Conservation (phyloP, 2,329 filamentous ascomycete genomes). For the Colletotrichum scovillei region DNA sequence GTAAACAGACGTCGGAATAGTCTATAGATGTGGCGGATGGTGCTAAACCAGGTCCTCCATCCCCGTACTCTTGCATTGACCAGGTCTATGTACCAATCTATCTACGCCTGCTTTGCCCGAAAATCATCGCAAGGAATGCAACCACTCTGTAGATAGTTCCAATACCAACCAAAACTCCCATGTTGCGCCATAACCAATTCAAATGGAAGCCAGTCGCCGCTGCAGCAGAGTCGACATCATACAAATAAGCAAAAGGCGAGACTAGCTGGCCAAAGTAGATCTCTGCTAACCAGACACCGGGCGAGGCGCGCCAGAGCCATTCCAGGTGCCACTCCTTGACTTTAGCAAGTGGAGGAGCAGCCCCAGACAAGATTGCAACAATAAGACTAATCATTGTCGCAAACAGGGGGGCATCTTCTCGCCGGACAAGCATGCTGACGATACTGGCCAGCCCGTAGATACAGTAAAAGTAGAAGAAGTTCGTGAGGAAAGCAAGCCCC, state of each 20-base stretch:
- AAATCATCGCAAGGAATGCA: constrained; percentile 54
- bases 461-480: constrained; percentile 67
- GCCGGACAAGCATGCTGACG: constrained; percentile 63
- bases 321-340: constrained; percentile 64
- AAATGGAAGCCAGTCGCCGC: constrained; percentile 57
- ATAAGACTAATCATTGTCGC: constrained; percentile 66
- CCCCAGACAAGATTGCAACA: constrained; percentile 64
- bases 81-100: constrained; percentile 2
- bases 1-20: no score
- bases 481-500: constrained; percentile 58
- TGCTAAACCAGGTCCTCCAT: no score
- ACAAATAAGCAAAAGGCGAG: constrained; percentile 60
- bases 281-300: constrained; percentile 67
- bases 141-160: constrained; percentile 57
- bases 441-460: constrained; percentile 66
- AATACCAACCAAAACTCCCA: constrained; percentile 50
- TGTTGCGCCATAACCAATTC: constrained; percentile 56
- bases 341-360: constrained; percentile 60
- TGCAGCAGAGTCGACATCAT: constrained; percentile 59
- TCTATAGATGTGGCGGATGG: no score
- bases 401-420: constrained; percentile 67
- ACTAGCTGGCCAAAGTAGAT: constrained; percentile 65
- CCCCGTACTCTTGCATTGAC: neutral
- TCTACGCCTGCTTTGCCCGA: constrained; percentile 45
- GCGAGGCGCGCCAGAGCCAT: constrained; percentile 66